Conservation (phyloP, 768 basidiomycete species). For the Agrocybe praecox region DNA sequence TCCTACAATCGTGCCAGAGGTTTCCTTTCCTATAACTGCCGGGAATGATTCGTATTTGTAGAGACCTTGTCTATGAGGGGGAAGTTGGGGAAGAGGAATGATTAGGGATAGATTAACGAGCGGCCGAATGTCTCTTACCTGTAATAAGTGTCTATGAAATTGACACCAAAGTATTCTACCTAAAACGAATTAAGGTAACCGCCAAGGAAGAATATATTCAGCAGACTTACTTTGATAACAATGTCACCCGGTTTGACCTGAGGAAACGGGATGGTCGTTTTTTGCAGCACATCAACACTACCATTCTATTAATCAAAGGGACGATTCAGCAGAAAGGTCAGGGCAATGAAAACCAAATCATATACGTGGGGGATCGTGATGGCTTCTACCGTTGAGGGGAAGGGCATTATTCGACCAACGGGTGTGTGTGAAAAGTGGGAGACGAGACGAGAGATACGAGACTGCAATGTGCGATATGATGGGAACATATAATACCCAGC, state of each 20-base stretch:
- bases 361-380: constrained; percentile 65
- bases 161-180: constrained; percentile 80
- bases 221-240: constrained; percentile 40
- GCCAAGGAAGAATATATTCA: background rate
- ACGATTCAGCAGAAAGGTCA: background rate
- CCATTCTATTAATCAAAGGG: constrained; percentile 47
- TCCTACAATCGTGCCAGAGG: constrained; percentile 72
- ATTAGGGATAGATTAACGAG: background rate
- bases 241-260: constrained; percentile 61
- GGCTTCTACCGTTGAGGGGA: constrained; percentile 67
- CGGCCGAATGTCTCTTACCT: constrained; percentile 41
- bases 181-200: constrained; percentile 21
- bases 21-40: constrained; percentile 75
- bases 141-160: constrained; percentile 87
- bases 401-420: constrained; percentile 39
- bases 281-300: constrained; percentile 76
- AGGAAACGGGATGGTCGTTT: constrained; percentile 69
- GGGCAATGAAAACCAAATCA: background rate
- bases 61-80: constrained; percentile 51
- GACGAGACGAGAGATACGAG: constrained; percentile 15
- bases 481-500: constrained; percentile 8
- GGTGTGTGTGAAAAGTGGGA: constrained; percentile 31
- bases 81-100: background rate
- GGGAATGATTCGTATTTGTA: constrained; percentile 65
- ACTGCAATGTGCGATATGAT: constrained; percentile 11